Evolutionary conservation across 176 grass and related monocot species (phyloP), one percentile per base, ranked within the genome.

Genomic region (Saccharum officinarum): DNA sequence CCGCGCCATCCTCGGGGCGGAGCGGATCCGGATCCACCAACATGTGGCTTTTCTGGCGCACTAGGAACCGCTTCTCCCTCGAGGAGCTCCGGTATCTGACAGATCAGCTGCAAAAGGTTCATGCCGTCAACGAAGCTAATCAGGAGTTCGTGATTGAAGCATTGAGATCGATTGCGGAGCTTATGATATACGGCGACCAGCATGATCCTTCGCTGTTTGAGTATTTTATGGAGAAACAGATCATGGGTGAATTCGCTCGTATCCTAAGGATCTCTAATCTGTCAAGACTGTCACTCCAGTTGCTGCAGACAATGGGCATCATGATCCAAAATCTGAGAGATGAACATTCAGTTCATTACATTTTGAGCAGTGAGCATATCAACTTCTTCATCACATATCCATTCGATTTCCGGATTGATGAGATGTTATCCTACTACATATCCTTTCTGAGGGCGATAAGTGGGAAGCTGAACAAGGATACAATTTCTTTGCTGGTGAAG

Each of bases 251-350:
- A 86, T 99, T 99, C 78, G 90, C 86, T 82, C 91, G 97, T 67
- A 96, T 96, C 85, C 89, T 96, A 40, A 94, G 84, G 82, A 92
- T 99, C 60, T 96, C 85, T 44, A 92, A 89, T 40, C 73, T 84
- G 63, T 75, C 85, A 36, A 96, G 86, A 82, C 92, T 99, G 72
- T 91, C 90, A 62, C 91, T 99, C 82, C 97, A 99, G 60, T 81
- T 99, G 85, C 82, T 99, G 37, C 97, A 99, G 82, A 99, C 97
- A 26, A 96, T 99, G 91, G 89, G 94, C 81, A 99, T 99, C 83
- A 99, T 99, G 97, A 99, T 99, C 67, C 97, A 99, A 78, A 99
- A 99, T 92, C 89, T 99, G 76, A 94, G 78, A 87, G 91, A 76
- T 76, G 94, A 94, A 73, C 89, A 96, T 88, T 93, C 92, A 33